These are phyloP conservation scores for Auricularia sp. DNA, from an alignment of 768 basidiomycete species.

Conservation along the genomic window DNA sequence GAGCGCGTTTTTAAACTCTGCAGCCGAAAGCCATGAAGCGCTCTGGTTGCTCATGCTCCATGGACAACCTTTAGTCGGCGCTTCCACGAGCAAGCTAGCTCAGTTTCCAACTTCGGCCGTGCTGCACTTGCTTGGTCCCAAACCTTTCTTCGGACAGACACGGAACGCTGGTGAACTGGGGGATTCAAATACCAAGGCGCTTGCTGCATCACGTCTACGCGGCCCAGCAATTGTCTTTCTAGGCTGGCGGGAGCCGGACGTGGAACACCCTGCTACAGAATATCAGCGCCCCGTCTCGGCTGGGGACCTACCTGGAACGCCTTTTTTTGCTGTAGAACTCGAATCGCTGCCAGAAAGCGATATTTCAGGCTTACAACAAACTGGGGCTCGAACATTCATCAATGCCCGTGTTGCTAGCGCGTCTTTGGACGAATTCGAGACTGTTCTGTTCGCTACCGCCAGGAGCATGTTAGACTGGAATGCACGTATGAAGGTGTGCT, in stretches of 20 bases:
- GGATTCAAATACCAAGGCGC: slow-evolving; percentile 18
- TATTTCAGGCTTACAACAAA: background rate
- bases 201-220: slow-evolving; percentile 52
- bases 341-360: slow-evolving; percentile 29
- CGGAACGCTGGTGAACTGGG: slow-evolving; percentile 31
- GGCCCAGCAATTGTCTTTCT: slow-evolving; percentile 65
- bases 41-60: slow-evolving; percentile 72
- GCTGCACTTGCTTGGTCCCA: slow-evolving; percentile 51
- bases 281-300: slow-evolving; percentile 11
- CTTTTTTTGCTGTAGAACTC: slow-evolving; percentile 79
- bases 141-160: slow-evolving; percentile 65
- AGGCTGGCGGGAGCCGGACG: slow-evolving; percentile 47
- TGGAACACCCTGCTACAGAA: slow-evolving; percentile 36
- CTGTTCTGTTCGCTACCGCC: background rate
- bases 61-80: slow-evolving; percentile 55
- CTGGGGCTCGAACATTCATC: background rate
- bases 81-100: slow-evolving; percentile 26
- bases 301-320: slow-evolving; percentile 55
- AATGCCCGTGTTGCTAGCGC: background rate
- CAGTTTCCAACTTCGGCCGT: slow-evolving; percentile 53
- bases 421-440: background rate
- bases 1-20: slow-evolving; percentile 65
- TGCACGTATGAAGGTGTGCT: slow-evolving; percentile 63
- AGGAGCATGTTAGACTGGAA: slow-evolving; percentile 91
- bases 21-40: slow-evolving; percentile 48